Evolutionary conservation across 495 filamentous ascomycete species (phyloP), one percentile per base, ranked within the genome.

Genomic region (Penicillium lividum): DNA sequence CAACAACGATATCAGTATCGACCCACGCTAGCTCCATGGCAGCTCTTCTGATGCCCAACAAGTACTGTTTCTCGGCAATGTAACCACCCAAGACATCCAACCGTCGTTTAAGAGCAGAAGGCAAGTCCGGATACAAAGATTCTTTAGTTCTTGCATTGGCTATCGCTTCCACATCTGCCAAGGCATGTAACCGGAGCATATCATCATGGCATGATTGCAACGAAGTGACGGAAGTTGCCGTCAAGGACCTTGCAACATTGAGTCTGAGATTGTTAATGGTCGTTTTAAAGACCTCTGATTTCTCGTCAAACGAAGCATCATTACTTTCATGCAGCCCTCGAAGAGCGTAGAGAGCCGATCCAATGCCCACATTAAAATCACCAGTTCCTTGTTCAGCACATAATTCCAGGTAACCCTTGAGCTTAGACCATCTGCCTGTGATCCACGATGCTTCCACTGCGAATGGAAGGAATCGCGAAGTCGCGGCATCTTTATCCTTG

Each of bases 361-460:
- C 93, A 68, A 98, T 80, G 2, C 86, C 87, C 43, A 94, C 79
- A 66, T 94, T 92, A 72, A 97, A 97, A 43, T 92, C 85, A 57
- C 84, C 85, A 11, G 82, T 80, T n/a, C 71, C 74, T 73, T 57
- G 77, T 69, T 51, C 76, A 66, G 62, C 80, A 53, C 64, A 73
- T 7, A 77, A 77, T 46, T 75, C 70, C 16, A 94, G 80, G 68
- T 91, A 92, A 49, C 82, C 82, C 57, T 90, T 80, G 55, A 96
- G 71, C 6, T 84, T 87, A 52, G 83, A 75, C 91, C 92, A 96
- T 72, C 87, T 85, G 7, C 87, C 84, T 5, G 88, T 94, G 22
- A 89, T 87, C 93, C 93, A 97, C 4, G 91, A 86, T 34, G 95
- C 92, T 77, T 98, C 94, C 3, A 91, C 85, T 22, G 88, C 91